Evolutionary conservation across 78 protist genomes (phyloP), one percentile per base, ranked within the genome.

Genomic region (slime mould (Dictyostelium discoideum)): DNA sequence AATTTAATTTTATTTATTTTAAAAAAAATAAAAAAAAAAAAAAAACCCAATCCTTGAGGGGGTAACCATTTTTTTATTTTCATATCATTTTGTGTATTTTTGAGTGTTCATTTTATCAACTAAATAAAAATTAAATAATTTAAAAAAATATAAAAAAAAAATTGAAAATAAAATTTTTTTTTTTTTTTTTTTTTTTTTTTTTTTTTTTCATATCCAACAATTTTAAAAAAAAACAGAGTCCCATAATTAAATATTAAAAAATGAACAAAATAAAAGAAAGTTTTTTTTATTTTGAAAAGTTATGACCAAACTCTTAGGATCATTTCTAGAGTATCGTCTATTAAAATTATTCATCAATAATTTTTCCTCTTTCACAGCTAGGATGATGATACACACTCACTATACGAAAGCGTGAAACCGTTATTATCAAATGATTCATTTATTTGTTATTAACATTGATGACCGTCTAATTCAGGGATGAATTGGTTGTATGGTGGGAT

Each of bases 251-350:
- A 11, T 50, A 0, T 11, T 2, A 7, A 50, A 13, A 13, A 0
- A 0, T 11, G 7, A 9, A 11, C 1, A 13, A 11, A 50, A 9
- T 9, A 50, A 50, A 2, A 13, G 11, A 11, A 32, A 11, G 60
- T 50, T 50, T 6, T 50, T 54, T 54, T 3, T 3, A 54, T 54
- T 54, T 13, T 54, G 0, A 16, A 54, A 54, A 16, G 65, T 5
- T 16, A 54, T n/a, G 73, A 65, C 73, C 73, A 65, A 65, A 65
- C 73, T 65, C 73, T 65, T 65, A 65, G 73, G 73, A 65, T 65
- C 73, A n/a, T 65, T 65, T 65, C 73, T 65, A 65, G 29, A 65
- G 73, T n/a, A 65, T 8, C 73, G 73, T 65, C 73, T 65, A 65
- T 65, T 65, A 65, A 65, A 65, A 65, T 65, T 65, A 65, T 65